These are phyloP conservation scores for Pseudomonodictys pantanalensis DNA, from an alignment of 495 filamentous ascomycete genomes.

Conservation along the genomic window DNA sequence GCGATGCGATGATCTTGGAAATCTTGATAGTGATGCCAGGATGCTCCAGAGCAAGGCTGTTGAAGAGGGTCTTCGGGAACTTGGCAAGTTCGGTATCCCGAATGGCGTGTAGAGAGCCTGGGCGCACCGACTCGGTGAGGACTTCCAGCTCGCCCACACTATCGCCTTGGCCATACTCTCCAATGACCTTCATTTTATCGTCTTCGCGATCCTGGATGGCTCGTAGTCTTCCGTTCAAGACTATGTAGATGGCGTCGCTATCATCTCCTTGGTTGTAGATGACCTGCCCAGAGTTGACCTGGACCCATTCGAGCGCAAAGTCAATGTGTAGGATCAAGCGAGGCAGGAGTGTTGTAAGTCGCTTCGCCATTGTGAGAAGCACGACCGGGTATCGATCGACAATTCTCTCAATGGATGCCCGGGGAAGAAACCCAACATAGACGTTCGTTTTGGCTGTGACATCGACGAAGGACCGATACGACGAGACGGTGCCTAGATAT, in stretches of 20 bases:
- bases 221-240: constrained; percentile 85
- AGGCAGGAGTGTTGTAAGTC: constrained; percentile 83
- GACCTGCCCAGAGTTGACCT: constrained; percentile 90
- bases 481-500: constrained; percentile 89
- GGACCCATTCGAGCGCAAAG: constrained; percentile 96
- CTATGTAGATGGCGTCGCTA: constrained; percentile 97
- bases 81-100: constrained; percentile 95
- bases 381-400: constrained; percentile 91
- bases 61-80: constrained; percentile 93
- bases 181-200: constrained; percentile 81
- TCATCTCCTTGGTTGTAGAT: constrained; percentile 93
- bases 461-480: constrained; percentile 92
- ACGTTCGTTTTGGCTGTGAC: constrained; percentile 97
- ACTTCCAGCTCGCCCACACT: constrained; percentile 97
- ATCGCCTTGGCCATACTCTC: constrained; percentile 94
- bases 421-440: constrained; percentile 91
- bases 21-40: constrained; percentile 98
- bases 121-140: constrained; percentile 85
- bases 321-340: constrained; percentile 95
- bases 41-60: constrained; percentile 93
- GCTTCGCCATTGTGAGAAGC: constrained; percentile 89
- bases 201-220: constrained; percentile 73
- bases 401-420: constrained; percentile 81
- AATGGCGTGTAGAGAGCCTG: constrained; percentile 90
- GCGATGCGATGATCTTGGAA: constrained; percentile 93